phyloP scores from a whole-genome alignment of 768 basidiomycete species.

The Tylopilus rubrobrunneus region DNA sequence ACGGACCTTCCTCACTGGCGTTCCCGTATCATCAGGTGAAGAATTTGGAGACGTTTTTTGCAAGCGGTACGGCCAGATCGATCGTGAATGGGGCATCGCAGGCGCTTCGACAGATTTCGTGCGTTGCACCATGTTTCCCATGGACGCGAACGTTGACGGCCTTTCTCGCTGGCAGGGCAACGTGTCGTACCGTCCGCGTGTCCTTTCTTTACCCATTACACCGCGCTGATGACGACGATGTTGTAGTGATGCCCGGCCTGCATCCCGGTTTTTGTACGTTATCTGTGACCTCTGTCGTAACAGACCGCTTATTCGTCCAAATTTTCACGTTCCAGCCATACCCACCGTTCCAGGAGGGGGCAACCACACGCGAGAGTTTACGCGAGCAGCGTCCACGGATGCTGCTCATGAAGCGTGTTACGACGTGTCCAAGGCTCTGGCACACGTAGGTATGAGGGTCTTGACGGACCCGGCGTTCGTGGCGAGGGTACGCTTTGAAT shows the following conservation, averaged over 20 bases:
- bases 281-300: background rate
- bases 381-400: slow-evolving; percentile 51
- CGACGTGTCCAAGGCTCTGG: slow-evolving; percentile 65
- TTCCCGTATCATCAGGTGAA: slow-evolving; percentile 38
- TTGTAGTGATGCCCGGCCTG: slow-evolving; percentile 54
- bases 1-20: background rate
- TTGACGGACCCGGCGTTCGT: slow-evolving; percentile 63
- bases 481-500: slow-evolving; percentile 39
- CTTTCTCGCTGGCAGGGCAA: slow-evolving; percentile 34
- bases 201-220: background rate
- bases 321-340: slow-evolving; percentile 47
- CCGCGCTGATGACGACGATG: background rate
- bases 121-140: slow-evolving; percentile 25
- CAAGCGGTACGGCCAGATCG: slow-evolving; percentile 56
- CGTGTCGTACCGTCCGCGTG: slow-evolving; percentile 58
- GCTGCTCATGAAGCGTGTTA: slow-evolving; percentile 64
- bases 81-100: slow-evolving; percentile 62
- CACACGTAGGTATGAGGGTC: slow-evolving; percentile 62
- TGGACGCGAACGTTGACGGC: background rate
- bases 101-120: slow-evolving; percentile 83
- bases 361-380: slow-evolving; percentile 71
- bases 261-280: slow-evolving; percentile 57
- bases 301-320: background rate
- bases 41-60: slow-evolving; percentile 59
- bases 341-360: slow-evolving; percentile 68